Base-by-base conservation (phyloP, 108 stramenopile species). In the Cyclotella atomus region DNA sequence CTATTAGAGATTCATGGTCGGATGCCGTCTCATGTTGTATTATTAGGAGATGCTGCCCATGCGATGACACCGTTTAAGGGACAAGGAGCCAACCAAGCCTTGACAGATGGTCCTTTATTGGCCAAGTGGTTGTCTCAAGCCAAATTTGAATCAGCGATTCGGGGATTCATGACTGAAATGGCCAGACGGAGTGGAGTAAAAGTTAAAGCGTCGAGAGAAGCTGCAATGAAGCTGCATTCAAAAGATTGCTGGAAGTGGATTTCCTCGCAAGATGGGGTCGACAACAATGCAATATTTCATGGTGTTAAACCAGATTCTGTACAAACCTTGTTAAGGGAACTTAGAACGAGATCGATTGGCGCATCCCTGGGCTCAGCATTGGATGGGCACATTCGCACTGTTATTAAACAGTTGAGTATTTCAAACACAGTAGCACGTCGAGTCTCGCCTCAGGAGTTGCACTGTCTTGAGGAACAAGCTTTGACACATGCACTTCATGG, bases 41-140 rank as follows among this genome's bases (percentile, higher is more conserved):
- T 90, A 5, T 63, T 96, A 9, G 97, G 97, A 3, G 97, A 97
- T 82, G 97, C 97, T 6, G 68, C 88, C 1, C 97, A 97, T 70
- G 63, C 87, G 3, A 95, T 97, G 95, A 85, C 86, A 10, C 91
- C 91, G 0, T 97, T 97, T 87, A 97, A 97, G 67, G 97, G 97
- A 54, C 92, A 94, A 59, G 97, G 97, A 15, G 95, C 95, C 36
- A 96, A 97, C 74, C 94, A 96, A 75, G 93, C 95, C 0, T 73
- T 97, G 50, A 59, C 83, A 16, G 97, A 97, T 68, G 97, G 94
- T 2, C 90, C 89, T 12, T 61, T 92, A 16, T 71, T 95, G 69
- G 87, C 87, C 5, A 47, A 68, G 24, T 92, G 90, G 87, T 68
- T 93, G 60, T 55, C 61, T 15, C 74, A 66, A 49, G 71, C 89